Evolutionary conservation across 352 stramenopile species (phyloP).

Genomic region (Phytophthora aleatoria): DNA sequence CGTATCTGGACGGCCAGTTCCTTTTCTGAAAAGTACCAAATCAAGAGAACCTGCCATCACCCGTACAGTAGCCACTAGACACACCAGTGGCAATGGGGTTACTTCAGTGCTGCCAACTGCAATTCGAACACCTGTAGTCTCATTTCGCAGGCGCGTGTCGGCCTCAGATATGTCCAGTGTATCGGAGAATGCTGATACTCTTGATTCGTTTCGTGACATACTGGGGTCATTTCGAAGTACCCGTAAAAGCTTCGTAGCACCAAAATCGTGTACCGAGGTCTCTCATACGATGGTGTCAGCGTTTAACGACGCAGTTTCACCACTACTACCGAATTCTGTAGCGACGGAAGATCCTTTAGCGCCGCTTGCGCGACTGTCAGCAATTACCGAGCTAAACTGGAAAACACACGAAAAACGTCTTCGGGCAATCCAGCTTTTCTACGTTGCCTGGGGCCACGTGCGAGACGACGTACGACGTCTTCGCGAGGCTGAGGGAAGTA

Average conservation of each 20-base stretch:
- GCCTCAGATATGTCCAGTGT: slow-evolving; percentile 17
- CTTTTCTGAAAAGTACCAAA: slow-evolving; percentile 7
- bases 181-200: slow-evolving; percentile 9
- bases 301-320: not conserved
- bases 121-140: slow-evolving; percentile 10
- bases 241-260: slow-evolving; percentile 2
- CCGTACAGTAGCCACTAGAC: not conserved
- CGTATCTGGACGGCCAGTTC: not conserved
- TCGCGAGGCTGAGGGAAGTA: not conserved
- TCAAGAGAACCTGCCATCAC: not conserved
- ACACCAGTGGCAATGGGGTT: slow-evolving; percentile 7
- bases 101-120: slow-evolving; percentile 5
- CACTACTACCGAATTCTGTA: slow-evolving; percentile 4
- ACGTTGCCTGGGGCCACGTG: slow-evolving; percentile 29
- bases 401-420: slow-evolving; percentile 49
- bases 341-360: not conserved
- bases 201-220: slow-evolving; percentile 20
- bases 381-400: slow-evolving; percentile 40
- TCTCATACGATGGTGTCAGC: not conserved
- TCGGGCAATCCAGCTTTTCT: slow-evolving; percentile 44
- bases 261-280: not conserved
- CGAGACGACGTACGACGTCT: slow-evolving; percentile 22
- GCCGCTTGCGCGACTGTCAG: slow-evolving; percentile 22
- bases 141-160: slow-evolving; percentile 14
- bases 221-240: slow-evolving; percentile 15